Conservation (phyloP, 257 asterid species). For the Gentiana straminea region DNA sequence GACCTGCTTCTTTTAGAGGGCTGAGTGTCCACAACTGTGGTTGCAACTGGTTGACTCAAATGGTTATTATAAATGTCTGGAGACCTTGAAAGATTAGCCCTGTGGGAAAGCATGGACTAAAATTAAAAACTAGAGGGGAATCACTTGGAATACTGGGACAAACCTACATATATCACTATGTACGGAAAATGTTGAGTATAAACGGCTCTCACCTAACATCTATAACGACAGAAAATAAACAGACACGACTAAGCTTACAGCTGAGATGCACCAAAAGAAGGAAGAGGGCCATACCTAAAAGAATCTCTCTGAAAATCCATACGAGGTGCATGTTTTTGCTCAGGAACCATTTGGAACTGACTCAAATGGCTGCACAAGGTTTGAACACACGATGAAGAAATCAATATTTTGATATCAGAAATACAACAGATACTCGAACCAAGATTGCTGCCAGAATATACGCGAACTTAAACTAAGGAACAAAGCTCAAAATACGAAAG, state of each 20-base stretch:
- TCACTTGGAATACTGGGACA: background rate
- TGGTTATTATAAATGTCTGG: conserved; percentile 23
- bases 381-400: conserved; percentile 11
- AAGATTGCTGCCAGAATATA: too few relatives aligned
- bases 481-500: too few relatives aligned
- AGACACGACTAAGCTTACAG: conserved; percentile 34
- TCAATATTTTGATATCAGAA: too few relatives aligned
- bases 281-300: conserved; percentile 25
- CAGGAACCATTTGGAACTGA: conserved; percentile 23
- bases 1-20: conserved; percentile 67
- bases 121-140: conserved; percentile 13
- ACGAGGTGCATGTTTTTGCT: conserved; percentile 31
- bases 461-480: too few relatives aligned
- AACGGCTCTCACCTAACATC: too few relatives aligned
- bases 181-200: too few relatives aligned
- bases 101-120: conserved; percentile 33
- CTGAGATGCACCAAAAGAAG: conserved; percentile 26
- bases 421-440: too few relatives aligned
- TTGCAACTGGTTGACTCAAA: conserved; percentile 23
- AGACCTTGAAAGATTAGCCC: conserved; percentile 30
- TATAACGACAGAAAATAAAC: too few relatives aligned
- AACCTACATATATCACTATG: too few relatives aligned
- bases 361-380: conserved; percentile 23
- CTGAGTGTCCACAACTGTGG: conserved; percentile 35
- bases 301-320: conserved; percentile 28